These are phyloP conservation scores for Clitopilus passeckerianus DNA, from an alignment of 768 basidiomycete species.

Conservation along the genomic window DNA sequence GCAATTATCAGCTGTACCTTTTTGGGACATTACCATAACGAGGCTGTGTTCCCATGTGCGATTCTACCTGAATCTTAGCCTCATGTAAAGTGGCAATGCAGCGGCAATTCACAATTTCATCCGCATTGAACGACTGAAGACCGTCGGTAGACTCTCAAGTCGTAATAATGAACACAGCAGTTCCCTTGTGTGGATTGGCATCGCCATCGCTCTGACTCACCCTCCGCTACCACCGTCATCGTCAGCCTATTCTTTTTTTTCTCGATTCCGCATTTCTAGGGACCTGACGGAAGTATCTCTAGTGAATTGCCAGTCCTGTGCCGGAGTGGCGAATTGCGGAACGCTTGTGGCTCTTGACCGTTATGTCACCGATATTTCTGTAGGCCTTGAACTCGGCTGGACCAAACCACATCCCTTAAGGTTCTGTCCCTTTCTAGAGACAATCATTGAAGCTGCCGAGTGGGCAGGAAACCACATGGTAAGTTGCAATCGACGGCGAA, in stretches of 20 bases:
- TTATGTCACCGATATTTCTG: not conserved
- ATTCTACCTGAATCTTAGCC: not conserved
- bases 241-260: not conserved
- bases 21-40: not conserved
- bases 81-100: not conserved
- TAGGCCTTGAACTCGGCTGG: not conserved
- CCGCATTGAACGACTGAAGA: not conserved
- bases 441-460: not conserved
- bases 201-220: slow-evolving; percentile 1
- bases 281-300: not conserved
- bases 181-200: not conserved
- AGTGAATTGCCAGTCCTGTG: not conserved
- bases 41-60: not conserved
- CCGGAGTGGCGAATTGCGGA: not conserved
- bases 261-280: not conserved
- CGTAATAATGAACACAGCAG: not conserved
- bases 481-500: slow-evolving; percentile 6
- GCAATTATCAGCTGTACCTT: not conserved
- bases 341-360: not conserved
- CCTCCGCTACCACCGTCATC: not conserved
- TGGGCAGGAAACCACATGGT: slow-evolving; percentile 3
- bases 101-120: not conserved
- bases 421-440: not conserved
- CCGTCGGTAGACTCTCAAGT: not conserved
- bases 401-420: not conserved